phyloP scores from a whole-genome alignment of 2,329 filamentous ascomycete species.

The Calonectria ilicicola region DNA sequence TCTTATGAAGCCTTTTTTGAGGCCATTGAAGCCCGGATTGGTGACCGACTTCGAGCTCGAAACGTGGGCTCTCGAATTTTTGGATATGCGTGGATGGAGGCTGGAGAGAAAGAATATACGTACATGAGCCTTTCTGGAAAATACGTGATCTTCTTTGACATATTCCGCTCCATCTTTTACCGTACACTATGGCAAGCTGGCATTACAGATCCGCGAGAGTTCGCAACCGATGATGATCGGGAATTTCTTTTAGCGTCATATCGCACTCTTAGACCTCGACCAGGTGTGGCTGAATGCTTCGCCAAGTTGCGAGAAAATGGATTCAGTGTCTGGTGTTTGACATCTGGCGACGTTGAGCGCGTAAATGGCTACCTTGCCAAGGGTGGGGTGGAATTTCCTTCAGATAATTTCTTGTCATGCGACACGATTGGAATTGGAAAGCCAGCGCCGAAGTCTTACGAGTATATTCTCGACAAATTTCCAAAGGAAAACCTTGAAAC shows the following conservation, averaged over 20 bases:
- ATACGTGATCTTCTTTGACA: background rate
- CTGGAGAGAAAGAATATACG: slow-evolving; percentile 11
- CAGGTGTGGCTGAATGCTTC: background rate
- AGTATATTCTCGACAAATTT: slow-evolving; percentile 1
- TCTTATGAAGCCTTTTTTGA: slow-evolving; percentile 6
- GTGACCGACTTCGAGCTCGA: background rate
- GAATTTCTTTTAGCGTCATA: background rate
- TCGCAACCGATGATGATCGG: slow-evolving; percentile 4
- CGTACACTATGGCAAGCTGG: slow-evolving; percentile 1
- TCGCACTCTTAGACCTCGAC: background rate
- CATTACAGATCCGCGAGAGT: background rate
- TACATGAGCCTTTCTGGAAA: background rate
- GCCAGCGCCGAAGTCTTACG: background rate
- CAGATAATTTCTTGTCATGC: slow-evolving; percentile 1
- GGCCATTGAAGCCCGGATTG: background rate
- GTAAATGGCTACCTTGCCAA: background rate
- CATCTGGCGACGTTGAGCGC: background rate
- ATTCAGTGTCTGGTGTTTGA: slow-evolving; percentile 7
- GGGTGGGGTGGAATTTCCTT: slow-evolving; percentile 2
- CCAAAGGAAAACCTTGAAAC: background rate
- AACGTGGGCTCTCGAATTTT: background rate
- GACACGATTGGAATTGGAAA: slow-evolving; percentile 1
- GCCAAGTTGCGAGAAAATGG: background rate
- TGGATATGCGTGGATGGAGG: slow-evolving; percentile 6
- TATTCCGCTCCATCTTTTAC: slow-evolving; percentile 2